Evolutionary conservation across 192 early-diverging fungal genomes (phyloP), one percentile per base, ranked within the genome.

Genomic region (Coemansia sp.): DNA sequence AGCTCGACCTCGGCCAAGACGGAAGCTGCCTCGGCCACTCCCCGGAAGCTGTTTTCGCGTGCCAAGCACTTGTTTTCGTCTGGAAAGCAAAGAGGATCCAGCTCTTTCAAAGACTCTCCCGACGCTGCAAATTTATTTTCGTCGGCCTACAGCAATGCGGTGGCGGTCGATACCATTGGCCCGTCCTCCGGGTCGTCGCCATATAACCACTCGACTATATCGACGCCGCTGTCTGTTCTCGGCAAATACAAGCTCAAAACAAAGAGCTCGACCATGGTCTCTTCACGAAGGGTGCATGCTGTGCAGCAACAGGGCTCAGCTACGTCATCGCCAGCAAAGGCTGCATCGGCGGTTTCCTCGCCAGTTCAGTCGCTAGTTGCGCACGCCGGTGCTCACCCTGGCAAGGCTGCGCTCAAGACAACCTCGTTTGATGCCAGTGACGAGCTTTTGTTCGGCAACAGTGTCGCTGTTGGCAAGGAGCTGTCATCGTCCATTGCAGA

Each of bases 221-320:
- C 75, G 28, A 72, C 80, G 47, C 76, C 76, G 21, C 42, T 78
- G 53, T 70, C 80, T 3, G 80, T 83, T 19, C 70, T 83, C 16
- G 80, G 80, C 32, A 67, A 70, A 28, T 83, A 83, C 76, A 83
- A 83, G 68, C 72, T 83, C 39, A 83, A 83, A 47, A 72, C 72
- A 19, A 78, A 73, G 38, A 69, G 65, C 64, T 74, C 79, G 5
- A 74, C 79, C 1, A 67, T 76, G 65, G 74, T 62, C 11, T 68
- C 74, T 10, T 67, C 79, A 40, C 79, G 79, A 21, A 66, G 79
- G 14, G 70, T 64, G 4, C 46, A 75, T 11, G 68, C 68, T 32
- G 28, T 68, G 46, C 69, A 75, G 69, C 63, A 67, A 21, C 66
- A 69, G 26, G 37, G 64, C 11, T 16, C 28, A 23, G 26, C 52